These are phyloP conservation scores for Chlorella vulgaris DNA, from an alignment of 139 green algal species.

Conservation along the genomic window DNA sequence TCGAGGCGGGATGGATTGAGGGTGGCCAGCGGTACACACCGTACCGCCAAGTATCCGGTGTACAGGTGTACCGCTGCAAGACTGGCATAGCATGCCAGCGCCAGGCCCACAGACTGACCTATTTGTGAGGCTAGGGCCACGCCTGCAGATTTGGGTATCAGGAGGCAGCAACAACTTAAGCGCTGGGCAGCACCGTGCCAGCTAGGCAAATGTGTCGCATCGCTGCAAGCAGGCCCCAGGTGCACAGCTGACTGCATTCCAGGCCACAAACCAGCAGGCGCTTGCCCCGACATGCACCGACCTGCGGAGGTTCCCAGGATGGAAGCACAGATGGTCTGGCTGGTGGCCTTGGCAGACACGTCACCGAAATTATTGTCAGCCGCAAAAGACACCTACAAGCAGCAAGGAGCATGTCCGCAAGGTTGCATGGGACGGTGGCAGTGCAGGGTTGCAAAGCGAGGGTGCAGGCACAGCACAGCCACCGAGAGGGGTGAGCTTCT, in stretches of 20 bases:
- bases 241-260: too few species aligned
- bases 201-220: too few species aligned
- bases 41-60: slow-evolving; percentile 27
- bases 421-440: background rate
- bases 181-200: slow-evolving; percentile 44
- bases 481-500: too few species aligned
- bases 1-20: slow-evolving; percentile 70
- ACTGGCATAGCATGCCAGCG: slow-evolving; percentile 23
- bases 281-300: slow-evolving; percentile 21
- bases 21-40: slow-evolving; percentile 65
- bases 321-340: slow-evolving; percentile 73
- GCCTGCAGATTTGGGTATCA: slow-evolving; percentile 29
- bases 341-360: slow-evolving; percentile 64
- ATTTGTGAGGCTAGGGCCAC: slow-evolving; percentile 28
- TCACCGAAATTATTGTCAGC: slow-evolving; percentile 76
- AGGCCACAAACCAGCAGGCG: too few species aligned
- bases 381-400: slow-evolving; percentile 49
- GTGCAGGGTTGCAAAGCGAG: too few species aligned
- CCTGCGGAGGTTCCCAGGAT: slow-evolving; percentile 64
- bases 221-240: too few species aligned
- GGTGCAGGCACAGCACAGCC: too few species aligned
- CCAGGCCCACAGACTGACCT: slow-evolving; percentile 16
- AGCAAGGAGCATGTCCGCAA: background rate
- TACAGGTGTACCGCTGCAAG: slow-evolving; percentile 43
- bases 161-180: slow-evolving; percentile 10